Conservation (phyloP, 352 stramenopile species). For the Phytophthora constricta region DNA sequence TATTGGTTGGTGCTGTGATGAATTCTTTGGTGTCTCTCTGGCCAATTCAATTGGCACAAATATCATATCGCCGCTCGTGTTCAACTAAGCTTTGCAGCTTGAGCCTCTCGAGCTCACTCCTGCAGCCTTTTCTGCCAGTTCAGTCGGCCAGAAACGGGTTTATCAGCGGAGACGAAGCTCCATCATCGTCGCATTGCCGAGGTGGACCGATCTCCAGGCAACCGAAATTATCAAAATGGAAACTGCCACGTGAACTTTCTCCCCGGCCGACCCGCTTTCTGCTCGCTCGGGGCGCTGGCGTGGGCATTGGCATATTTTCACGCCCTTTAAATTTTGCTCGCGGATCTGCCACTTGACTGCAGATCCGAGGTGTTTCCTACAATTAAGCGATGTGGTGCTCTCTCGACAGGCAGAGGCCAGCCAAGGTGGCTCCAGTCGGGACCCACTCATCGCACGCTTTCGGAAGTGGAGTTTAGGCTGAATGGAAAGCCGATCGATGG, state of each 20-base stretch:
- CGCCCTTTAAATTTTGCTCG: conserved; percentile 28
- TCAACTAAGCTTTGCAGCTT: conserved; percentile 20
- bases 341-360: conserved; percentile 25
- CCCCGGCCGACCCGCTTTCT: conserved; percentile 6
- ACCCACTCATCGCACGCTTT: too few relatives aligned
- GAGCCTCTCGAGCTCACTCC: background rate
- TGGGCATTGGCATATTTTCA: background rate
- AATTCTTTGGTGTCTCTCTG: conserved; percentile 34
- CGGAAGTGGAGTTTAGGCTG: too few relatives aligned
- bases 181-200: conserved; percentile 12
- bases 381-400: conserved; percentile 6
- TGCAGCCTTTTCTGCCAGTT: conserved; percentile 27
- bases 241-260: conserved; percentile 24
- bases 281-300: background rate
- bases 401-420: background rate
- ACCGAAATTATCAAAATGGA: too few relatives aligned
- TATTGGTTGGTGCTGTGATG: background rate
- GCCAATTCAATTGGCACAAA: conserved; percentile 19
- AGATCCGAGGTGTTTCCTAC: conserved; percentile 10
- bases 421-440: background rate
- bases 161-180: conserved; percentile 8
- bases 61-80: conserved; percentile 39
- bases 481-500: too few relatives aligned
- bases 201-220: background rate
- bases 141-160: conserved; percentile 25